Conservation (phyloP, 2,329 filamentous ascomycete genomes). For the Fusarium austroafricanum region DNA sequence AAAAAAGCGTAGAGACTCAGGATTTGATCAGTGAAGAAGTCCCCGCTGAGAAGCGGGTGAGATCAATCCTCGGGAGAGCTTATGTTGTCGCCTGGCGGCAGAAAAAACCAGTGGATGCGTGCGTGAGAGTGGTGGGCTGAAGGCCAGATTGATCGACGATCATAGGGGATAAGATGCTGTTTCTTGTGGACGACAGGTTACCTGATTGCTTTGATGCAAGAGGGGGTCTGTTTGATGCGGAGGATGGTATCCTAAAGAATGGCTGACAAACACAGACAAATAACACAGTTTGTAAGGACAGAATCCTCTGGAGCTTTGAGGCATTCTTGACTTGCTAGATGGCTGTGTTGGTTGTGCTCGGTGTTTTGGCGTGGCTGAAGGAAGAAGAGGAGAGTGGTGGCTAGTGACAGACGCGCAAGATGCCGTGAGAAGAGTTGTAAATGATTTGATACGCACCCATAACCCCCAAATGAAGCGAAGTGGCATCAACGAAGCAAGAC, state of each 20-base stretch:
- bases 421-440: slow-evolving; percentile 49
- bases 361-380: slow-evolving; percentile 41
- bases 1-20: slow-evolving; percentile 47
- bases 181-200: slow-evolving; percentile 35
- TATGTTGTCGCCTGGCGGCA: slow-evolving; percentile 42
- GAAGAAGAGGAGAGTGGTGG: slow-evolving; percentile 42
- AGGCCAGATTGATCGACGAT: slow-evolving; percentile 47
- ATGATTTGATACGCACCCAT: slow-evolving; percentile 47
- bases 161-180: slow-evolving; percentile 42
- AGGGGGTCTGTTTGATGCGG: slow-evolving; percentile 25
- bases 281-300: slow-evolving; percentile 3
- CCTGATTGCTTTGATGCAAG: slow-evolving; percentile 3
- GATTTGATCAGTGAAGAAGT: slow-evolving; percentile 40
- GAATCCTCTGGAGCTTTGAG: slow-evolving; percentile 25
- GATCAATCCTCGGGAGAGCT: slow-evolving; percentile 45
- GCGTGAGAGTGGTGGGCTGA: slow-evolving; percentile 51
- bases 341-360: slow-evolving; percentile 35
- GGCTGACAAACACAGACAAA: slow-evolving; percentile 35
- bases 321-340: slow-evolving; percentile 25
- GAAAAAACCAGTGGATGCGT: slow-evolving; percentile 47
- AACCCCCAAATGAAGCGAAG: slow-evolving; percentile 44
- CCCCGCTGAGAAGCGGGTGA: slow-evolving; percentile 31
- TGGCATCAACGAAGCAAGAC: slow-evolving; percentile 36
- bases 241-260: slow-evolving; percentile 37
- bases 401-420: slow-evolving; percentile 46